phyloP scores from a whole-genome alignment of 2,329 filamentous ascomycete species.

The Calonectria pteridis region DNA sequence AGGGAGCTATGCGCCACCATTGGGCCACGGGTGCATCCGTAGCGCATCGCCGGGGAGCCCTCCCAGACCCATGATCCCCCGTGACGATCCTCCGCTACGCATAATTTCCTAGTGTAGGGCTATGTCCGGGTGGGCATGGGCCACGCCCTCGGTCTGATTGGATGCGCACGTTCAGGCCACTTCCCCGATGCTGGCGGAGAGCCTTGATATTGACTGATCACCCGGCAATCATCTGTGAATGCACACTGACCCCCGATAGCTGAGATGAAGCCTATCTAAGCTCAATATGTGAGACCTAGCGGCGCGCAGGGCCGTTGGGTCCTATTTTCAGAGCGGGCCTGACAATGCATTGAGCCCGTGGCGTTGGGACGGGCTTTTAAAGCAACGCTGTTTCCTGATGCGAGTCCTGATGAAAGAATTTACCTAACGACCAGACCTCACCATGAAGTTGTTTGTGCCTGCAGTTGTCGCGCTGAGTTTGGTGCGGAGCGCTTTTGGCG shows the following conservation, averaged over 20 bases:
- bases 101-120: constrained; percentile 7
- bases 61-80: constrained; percentile 5
- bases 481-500: constrained; percentile 21
- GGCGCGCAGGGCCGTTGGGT: neutral
- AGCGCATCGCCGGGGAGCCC: neutral
- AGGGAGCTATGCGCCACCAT: constrained; percentile 10
- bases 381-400: neutral
- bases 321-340: neutral
- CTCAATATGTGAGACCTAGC: constrained; percentile 6
- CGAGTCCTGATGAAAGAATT: neutral
- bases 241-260: neutral
- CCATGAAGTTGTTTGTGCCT: constrained; percentile 9
- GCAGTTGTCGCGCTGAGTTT: constrained; percentile 21
- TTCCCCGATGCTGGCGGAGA: neutral
- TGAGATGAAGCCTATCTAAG: neutral
- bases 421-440: neutral
- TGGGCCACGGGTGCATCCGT: constrained; percentile 8
- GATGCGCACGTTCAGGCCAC: neutral
- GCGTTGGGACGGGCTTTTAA: neutral
- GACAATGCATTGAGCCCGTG: neutral
- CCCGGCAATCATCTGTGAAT: neutral
- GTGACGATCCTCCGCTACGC: constrained; percentile 1
- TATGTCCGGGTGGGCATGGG: constrained; percentile 8
- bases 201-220: constrained; percentile 12
- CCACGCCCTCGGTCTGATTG: constrained; percentile 7